Percentiles rank a stretch among this genome's conserved stretches.
These are phyloP conservation scores for Mrakiaceae sp. DNA, from an alignment of 1,284 basidiomycete genomes.

Conservation along the genomic window DNA sequence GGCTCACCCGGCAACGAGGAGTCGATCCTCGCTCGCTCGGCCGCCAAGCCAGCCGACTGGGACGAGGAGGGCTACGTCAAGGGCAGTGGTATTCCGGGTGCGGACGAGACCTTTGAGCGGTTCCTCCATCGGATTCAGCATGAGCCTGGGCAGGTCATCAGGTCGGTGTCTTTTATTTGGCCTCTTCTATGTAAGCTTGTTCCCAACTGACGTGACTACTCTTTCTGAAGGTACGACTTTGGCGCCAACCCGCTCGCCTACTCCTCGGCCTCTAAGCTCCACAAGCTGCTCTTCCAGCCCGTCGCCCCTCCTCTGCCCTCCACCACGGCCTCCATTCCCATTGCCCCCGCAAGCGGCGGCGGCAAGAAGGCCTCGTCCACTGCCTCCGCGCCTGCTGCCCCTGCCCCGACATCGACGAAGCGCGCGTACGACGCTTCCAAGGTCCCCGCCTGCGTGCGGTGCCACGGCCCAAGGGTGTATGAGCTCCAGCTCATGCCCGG, in stretches of 20 bases:
- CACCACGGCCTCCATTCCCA: constrained; percentile 22
- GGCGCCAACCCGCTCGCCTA: constrained; percentile 34
- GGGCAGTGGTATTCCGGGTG: constrained; percentile 24
- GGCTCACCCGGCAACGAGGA: not conserved
- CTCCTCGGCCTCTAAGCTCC: constrained; percentile 29
- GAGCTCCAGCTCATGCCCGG: constrained; percentile 36
- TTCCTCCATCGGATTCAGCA: constrained; percentile 30
- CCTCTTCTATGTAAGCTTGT: not conserved
- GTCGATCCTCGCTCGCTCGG: not conserved
- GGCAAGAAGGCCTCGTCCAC: not conserved
- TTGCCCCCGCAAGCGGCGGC: constrained; percentile 23
- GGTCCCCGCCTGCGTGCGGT: constrained; percentile 29
- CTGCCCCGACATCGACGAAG: not conserved
- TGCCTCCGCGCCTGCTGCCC: not conserved
- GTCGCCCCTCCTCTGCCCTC: constrained; percentile 22
- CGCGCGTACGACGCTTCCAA: constrained; percentile 22
- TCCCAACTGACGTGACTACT: too few species aligned
- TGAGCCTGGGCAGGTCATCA: constrained; percentile 31
- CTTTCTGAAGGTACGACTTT: constrained; percentile 31
- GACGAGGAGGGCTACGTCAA: constrained; percentile 24
- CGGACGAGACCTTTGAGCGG: constrained; percentile 35
- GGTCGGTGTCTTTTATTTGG: constrained; percentile 20
- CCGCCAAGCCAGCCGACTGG: constrained; percentile 20
- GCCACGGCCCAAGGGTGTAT: constrained; percentile 29
- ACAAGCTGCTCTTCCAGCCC: constrained; percentile 27